Percentiles rank a stretch among this genome's conserved stretches.
These are phyloP conservation scores for Botrytis sinoallii DNA, from an alignment of 2,329 filamentous ascomycete genomes.

Conservation along the genomic window DNA sequence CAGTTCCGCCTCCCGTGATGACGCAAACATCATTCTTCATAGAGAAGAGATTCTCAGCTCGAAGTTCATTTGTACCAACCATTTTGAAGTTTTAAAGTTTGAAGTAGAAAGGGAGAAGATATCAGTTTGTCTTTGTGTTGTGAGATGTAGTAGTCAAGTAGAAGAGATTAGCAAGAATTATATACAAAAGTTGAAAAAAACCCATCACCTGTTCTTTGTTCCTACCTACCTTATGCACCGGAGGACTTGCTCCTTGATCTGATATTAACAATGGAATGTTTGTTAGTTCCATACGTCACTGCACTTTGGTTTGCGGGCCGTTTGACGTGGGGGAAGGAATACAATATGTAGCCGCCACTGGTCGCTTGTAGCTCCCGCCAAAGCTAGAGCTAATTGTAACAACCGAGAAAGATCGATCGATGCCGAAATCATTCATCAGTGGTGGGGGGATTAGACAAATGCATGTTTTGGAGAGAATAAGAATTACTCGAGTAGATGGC, in stretches of 20 bases:
- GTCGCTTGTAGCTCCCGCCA: background rate
- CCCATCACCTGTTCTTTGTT: background rate
- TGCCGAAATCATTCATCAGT: background rate
- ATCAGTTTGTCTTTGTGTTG: background rate
- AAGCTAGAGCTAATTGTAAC: background rate
- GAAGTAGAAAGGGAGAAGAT: background rate
- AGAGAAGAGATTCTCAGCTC: conserved; percentile 48
- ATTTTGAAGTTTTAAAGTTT: conserved; percentile 20
- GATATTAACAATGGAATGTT: background rate
- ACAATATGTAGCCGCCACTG: background rate
- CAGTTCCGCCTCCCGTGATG: conserved; percentile 48
- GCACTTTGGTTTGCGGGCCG: background rate
- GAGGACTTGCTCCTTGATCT: conserved; percentile 16
- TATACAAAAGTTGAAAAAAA: background rate
- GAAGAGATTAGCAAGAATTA: background rate
- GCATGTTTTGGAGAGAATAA: background rate
- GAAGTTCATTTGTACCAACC: conserved; percentile 28
- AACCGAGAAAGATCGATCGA: background rate
- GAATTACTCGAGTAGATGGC: background rate
- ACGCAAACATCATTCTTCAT: conserved; percentile 45
- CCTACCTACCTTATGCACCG: background rate
- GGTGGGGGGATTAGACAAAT: background rate
- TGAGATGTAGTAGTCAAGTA: background rate
- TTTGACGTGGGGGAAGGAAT: conserved; percentile 2
- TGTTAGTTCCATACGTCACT: conserved; percentile 8